A percentile compares a stretch with the other conserved stretches of the same genome.
These are phyloP conservation scores for Tuber borchii DNA, from an alignment of 495 filamentous ascomycete species.

Conservation along the genomic window DNA sequence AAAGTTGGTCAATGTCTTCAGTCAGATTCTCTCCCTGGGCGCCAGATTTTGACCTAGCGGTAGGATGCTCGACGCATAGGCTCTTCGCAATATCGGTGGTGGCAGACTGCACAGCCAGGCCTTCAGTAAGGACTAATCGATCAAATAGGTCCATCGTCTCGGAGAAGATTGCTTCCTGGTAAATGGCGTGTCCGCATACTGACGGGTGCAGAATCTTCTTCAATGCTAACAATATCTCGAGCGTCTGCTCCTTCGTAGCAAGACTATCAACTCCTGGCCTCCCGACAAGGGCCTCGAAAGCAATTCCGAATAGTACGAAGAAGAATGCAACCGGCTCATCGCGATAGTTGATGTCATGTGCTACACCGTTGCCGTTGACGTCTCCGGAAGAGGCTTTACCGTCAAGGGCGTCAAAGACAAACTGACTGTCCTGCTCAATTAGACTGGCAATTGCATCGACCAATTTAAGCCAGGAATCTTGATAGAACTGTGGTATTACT, in stretches of 20 bases:
- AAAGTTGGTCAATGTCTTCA: constrained; percentile 96
- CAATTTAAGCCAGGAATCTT: constrained; percentile 92
- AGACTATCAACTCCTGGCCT: constrained; percentile 64
- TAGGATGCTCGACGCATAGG: constrained; percentile 81
- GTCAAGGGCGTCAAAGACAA: constrained; percentile 94
- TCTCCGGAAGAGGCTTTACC: constrained; percentile 63
- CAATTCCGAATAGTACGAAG: constrained; percentile 94
- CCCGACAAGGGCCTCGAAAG: constrained; percentile 86
- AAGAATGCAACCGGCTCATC: constrained; percentile 98
- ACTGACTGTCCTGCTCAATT: constrained; percentile 93
- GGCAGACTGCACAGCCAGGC: constrained; percentile 77
- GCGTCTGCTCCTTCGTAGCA: constrained; percentile 67
- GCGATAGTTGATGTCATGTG: constrained; percentile 84
- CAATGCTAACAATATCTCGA: constrained; percentile 82
- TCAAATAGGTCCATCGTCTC: constrained; percentile 96
- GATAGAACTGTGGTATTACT: constrained; percentile 64
- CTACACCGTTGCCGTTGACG: constrained; percentile 50
- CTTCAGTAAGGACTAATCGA: constrained; percentile 85
- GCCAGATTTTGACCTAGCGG: constrained; percentile 64
- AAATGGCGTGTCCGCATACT: constrained; percentile 94
- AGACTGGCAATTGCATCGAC: constrained; percentile 96
- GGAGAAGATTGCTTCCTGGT: constrained; percentile 89
- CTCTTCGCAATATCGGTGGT: constrained; percentile 90
- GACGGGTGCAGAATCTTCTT: constrained; percentile 91
- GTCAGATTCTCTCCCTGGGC: constrained; percentile 67